These are phyloP conservation scores for Lactarius sp. DNA, from an alignment of 768 basidiomycete species.

Conservation along the genomic window DNA sequence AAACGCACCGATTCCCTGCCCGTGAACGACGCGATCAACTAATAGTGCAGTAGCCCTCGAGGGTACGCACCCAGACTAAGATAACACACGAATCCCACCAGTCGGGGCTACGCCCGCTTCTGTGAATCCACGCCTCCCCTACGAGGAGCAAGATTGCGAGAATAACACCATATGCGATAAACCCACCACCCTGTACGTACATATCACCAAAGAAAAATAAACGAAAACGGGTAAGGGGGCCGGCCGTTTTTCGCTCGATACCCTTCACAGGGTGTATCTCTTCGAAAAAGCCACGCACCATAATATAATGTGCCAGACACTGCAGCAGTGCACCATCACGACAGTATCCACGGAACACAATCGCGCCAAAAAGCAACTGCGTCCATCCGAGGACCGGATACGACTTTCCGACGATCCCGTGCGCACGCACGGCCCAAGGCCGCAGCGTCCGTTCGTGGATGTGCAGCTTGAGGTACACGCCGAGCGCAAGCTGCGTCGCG, in stretches of 20 bases:
- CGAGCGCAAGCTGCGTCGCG: slow-evolving; percentile 58
- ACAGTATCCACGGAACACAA: slow-evolving; percentile 73
- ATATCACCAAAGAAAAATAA: not conserved
- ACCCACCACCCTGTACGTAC: slow-evolving; percentile 61
- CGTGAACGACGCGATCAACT: not conserved
- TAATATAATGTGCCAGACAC: slow-evolving; percentile 85
- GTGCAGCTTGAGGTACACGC: slow-evolving; percentile 90
- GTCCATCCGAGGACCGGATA: slow-evolving; percentile 87
- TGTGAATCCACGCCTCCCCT: slow-evolving; percentile 72
- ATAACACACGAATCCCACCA: slow-evolving; percentile 79
- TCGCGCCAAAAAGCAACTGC: slow-evolving; percentile 84
- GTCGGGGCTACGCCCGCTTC: slow-evolving; percentile 70
- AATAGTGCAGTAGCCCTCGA: not conserved
- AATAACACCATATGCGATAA: slow-evolving; percentile 81
- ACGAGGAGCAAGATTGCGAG: slow-evolving; percentile 73
- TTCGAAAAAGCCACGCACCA: slow-evolving; percentile 38
- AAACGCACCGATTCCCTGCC: slow-evolving; percentile 27
- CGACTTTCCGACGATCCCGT: slow-evolving; percentile 75
- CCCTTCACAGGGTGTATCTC: not conserved
- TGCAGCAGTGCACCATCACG: slow-evolving; percentile 72
- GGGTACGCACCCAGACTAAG: slow-evolving; percentile 45
- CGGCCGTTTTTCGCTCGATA: not conserved
- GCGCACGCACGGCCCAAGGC: slow-evolving; percentile 62
- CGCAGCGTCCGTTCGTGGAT: slow-evolving; percentile 73
- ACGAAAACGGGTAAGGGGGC: not conserved